Evolutionary conservation across 2,329 filamentous ascomycete species (phyloP), one percentile per base, ranked within the genome.

Genomic region (Chlorencoelia australis): DNA sequence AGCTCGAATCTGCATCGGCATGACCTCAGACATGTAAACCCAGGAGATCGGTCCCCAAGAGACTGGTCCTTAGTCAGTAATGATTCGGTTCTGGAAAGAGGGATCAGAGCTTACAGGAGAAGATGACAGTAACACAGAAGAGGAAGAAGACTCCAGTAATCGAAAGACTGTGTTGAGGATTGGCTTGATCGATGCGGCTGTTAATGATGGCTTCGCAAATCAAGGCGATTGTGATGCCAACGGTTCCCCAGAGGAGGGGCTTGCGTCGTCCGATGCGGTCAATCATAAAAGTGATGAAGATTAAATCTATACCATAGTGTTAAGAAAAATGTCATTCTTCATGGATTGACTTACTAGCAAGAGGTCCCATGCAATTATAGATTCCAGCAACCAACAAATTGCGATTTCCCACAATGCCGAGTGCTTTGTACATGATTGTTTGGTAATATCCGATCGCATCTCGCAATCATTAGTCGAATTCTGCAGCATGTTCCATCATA

Each of bases 1-100:
- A 5, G 69, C 69, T 20, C 78, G 72, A 37, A 79, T 80, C 44
- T 74, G 73, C 58, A 81, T 69, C 7, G 78, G 75, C 56, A 76
- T 74, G 41, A 82, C 72, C 54, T 82, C 78, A 11, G 69, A 68
- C 53, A 75, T 75, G 54, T 81, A 81, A 1, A 80, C 64, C 74
- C 75, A 80, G 0, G 63, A 67, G 50, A 71, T 67, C 3, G 72
- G 70, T 2, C 73, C 69, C 58, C 73, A 77, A 1, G 71, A 74
- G 28, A 74, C 58, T 48, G n/a, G 9, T 18, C 22, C 10, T n/a
- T 15, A n/a, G n/a, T n/a, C n/a, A n/a, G n/a, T n/a, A n/a, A n/a
- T n/a, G n/a, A n/a, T n/a, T n/a, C n/a, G n/a, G n/a, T n/a, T n/a
- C n/a, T n/a, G n/a, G n/a, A n/a, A n/a, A n/a, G n/a, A n/a, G n/a